Base-by-base conservation (phyloP, 2,329 filamentous ascomycete species). In the Eutypa lata region DNA sequence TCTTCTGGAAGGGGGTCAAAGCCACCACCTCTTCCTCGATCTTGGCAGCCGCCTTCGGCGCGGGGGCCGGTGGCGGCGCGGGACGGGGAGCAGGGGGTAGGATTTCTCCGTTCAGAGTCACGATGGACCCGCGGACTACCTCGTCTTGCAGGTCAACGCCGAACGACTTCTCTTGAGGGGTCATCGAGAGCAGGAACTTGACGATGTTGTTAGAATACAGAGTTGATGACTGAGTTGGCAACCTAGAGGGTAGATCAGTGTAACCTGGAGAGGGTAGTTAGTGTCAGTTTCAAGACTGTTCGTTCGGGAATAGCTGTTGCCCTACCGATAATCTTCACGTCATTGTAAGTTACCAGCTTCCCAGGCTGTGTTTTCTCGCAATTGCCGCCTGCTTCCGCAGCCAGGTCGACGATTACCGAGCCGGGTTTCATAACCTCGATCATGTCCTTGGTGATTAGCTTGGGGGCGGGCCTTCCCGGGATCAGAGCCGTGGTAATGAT, bases 121-220 rank as follows among this genome's bases (percentile, higher is more conserved):
- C 90, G 50, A 96, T 93, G 0, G 90, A 83, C 19, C 90, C 89
- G 33, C 91, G 85, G 7, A 94, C 89, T 22, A 96, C 91, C 69
- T 95, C 91, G 60, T 96, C 91, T 1, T 82, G 80, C 3, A 95
- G 76, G 61, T 95, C 89, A 45, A 96, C 78, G 7, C 90, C 89
- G 57, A 91, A 96, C 37, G 87, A 81, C 57, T 90, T 91, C 2
- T 91, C 85, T 54, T 87, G 81, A 1, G 90, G 89, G 1, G 85
- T 72, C 78, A 96, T 90, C 0, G 91, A 94, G 10, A 96, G 78
- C 26, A 96, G 75, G 53, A 92, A 88, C 67, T 96, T 96, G 60
- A 87, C 91, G 63, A 96, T 92, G 66, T 96, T 96, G 79, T 96
- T 96, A 2, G 90, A 94, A 71, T 96, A 96, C 19, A 96, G 75